Percentiles rank a stretch among this genome's conserved stretches.
Evolutionary conservation across 2,329 filamentous ascomycete species (phyloP).

Genomic region (Coniochaeta sp.): DNA sequence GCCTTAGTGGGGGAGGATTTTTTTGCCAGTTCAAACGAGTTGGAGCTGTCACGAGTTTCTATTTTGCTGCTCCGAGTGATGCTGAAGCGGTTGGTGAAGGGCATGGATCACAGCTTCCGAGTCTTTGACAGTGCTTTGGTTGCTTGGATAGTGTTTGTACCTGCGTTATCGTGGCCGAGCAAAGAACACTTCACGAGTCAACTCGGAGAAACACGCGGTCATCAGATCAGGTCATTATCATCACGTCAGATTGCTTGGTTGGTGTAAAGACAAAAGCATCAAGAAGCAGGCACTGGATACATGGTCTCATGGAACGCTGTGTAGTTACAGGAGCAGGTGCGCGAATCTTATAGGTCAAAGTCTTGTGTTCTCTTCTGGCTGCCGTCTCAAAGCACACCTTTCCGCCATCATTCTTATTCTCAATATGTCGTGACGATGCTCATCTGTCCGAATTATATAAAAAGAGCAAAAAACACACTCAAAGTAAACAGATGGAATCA

Average conservation of each 20-base stretch:
- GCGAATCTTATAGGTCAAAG: not conserved
- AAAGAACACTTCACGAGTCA: too few relatives aligned
- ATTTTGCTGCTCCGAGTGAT: too few relatives aligned
- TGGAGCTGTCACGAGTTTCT: not conserved
- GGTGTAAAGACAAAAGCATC: not conserved
- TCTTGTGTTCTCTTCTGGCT: not conserved
- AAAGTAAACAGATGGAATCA: not conserved
- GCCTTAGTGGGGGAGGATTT: not conserved
- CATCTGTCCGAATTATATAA: constrained; percentile 1
- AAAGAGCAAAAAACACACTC: not conserved
- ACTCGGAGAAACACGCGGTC: too few relatives aligned
- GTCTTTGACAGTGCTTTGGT: too few relatives aligned
- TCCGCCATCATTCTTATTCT: not conserved
- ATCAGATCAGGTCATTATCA: not conserved
- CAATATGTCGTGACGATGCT: not conserved
- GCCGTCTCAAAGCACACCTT: not conserved
- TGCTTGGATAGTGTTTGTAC: too few relatives aligned
- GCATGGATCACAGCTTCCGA: too few relatives aligned
- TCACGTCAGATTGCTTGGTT: not conserved
- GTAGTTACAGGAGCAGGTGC: not conserved
- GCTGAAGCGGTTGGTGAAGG: too few relatives aligned
- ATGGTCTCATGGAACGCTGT: not conserved
- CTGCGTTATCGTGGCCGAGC: too few relatives aligned
- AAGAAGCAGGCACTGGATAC: not conserved
- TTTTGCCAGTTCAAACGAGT: not conserved